Base-by-base conservation (phyloP, 2,329 filamentous ascomycete genomes). In the Simplicillium aogashimaense region DNA sequence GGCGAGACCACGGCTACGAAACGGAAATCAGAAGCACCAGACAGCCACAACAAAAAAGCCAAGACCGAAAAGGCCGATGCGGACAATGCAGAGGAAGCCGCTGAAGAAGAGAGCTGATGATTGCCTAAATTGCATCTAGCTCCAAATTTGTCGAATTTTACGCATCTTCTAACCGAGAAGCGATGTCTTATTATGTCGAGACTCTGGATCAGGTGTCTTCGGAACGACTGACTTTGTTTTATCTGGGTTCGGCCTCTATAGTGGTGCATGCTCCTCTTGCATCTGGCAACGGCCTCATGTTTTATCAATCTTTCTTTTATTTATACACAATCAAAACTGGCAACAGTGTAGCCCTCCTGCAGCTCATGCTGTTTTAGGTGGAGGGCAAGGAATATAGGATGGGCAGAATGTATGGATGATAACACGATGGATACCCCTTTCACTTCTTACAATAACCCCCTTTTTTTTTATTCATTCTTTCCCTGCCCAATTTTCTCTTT, bases 1-100 rank as follows among this genome's bases (percentile, higher is more conserved):
- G 20, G 20, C 20, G 20, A 25, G 9, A 25, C 20, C 6, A 25
- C 20, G 9, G 20, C 72, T 41, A 69, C 66, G 29, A 82, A 82
- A 62, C 69, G 78, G 51, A 81, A 81, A 58, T 76, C 76, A 7
- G 72, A 76, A 43, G 63, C 63, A 40, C 63, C 62, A 13, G 58
- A 56, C 15, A 63, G 63, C 28, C 63, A 72, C 25, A 72, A 67
- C 51, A 82, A 81, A 59, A 77, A 72, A 61, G 65, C 71, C 46
- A 72, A 68, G 50, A 66, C 78, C 36, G 75, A 79, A 38, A 54
- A 56, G 41, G 11, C 30, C 30, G 59, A 52, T 42, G 53, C 54
- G 37, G 54, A 58, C 35, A 55, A 58, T 20, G n/a, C n/a, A n/a
- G 63, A 66, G 11, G 65, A 65, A n/a, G 65, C 67, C 31, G 65